Evolutionary conservation across 768 basidiomycete genomes (phyloP).

Genomic region (Pholiota molesta): DNA sequence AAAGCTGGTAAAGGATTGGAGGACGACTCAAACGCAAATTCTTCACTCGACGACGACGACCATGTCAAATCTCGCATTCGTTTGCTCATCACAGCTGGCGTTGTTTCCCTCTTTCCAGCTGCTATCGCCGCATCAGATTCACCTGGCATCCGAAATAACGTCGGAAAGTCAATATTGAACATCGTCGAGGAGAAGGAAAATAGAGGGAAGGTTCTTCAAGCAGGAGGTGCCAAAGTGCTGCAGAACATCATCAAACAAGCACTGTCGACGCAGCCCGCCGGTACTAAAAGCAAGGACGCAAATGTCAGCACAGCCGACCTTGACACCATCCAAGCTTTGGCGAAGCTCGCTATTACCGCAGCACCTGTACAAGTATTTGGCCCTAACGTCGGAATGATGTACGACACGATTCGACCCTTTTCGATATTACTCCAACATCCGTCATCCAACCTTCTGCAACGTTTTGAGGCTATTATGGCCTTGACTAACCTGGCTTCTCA

Average conservation of each 20-base stretch:
- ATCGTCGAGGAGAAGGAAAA: conserved; percentile 79
- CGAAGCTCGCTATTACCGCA: conserved; percentile 91
- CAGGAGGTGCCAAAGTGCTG: conserved; percentile 76
- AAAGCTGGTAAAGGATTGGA: conserved; percentile 35
- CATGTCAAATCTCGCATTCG: conserved; percentile 66
- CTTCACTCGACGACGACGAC: conserved; percentile 63
- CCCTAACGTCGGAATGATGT: conserved; percentile 71
- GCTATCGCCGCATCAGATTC: conserved; percentile 66
- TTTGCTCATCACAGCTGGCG: conserved; percentile 61
- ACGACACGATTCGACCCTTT: conserved; percentile 86
- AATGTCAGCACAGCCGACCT: conserved; percentile 49
- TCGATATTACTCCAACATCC: conserved; percentile 71
- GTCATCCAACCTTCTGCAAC: conserved; percentile 73
- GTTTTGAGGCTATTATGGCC: conserved; percentile 95
- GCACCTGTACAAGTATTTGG: conserved; percentile 92
- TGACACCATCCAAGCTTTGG: conserved; percentile 82
- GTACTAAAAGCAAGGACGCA: conserved; percentile 24
- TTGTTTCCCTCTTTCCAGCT: conserved; percentile 60
- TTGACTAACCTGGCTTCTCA: conserved; percentile 93
- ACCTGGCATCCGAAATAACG: conserved; percentile 54
- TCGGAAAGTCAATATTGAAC: conserved; percentile 67
- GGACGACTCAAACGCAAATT: conserved; percentile 31
- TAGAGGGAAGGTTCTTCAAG: conserved; percentile 74
- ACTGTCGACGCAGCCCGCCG: conserved; percentile 34
- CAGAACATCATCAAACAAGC: conserved; percentile 56